Conservation (phyloP, 148 eudicot genomes). For the Amaranthus palmeri region DNA sequence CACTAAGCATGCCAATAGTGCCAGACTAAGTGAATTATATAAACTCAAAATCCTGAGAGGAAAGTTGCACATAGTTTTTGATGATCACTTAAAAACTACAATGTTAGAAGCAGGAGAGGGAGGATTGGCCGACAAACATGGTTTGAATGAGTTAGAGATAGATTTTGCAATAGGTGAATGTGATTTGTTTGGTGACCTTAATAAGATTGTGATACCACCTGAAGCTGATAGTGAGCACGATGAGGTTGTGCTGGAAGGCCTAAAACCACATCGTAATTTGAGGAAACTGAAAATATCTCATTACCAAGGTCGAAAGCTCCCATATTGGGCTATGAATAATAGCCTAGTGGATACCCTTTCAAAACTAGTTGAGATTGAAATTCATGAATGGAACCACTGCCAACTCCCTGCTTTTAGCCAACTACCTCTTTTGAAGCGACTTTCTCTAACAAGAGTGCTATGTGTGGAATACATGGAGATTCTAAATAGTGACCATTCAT, state of each 20-base stretch:
- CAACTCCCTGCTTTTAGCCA: slow-evolving; percentile 12
- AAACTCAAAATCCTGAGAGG: slow-evolving; percentile 10
- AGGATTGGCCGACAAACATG: background rate
- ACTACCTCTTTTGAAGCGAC: slow-evolving; percentile 9
- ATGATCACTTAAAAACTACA: background rate
- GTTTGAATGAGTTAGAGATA: background rate
- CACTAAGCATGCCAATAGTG: background rate
- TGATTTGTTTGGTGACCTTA: background rate
- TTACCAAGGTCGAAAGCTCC: slow-evolving; percentile 12
- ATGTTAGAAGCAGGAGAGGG: slow-evolving; percentile 3
- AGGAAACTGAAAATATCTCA: background rate
- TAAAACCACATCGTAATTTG: slow-evolving; percentile 20
- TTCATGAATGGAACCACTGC: background rate
- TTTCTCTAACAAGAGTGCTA: background rate
- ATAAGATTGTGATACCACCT: no score
- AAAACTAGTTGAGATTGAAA: slow-evolving; percentile 13
- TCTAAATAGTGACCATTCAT: background rate
- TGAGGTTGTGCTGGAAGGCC: slow-evolving; percentile 17
- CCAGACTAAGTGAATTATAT: background rate
- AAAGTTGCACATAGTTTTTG: background rate
- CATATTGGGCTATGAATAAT: slow-evolving; percentile 13
- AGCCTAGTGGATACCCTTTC: slow-evolving; percentile 11
- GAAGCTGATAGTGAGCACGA: no score
- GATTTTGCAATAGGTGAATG: background rate
- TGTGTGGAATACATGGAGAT: slow-evolving; percentile 14